Conservation (phyloP, 1,284 basidiomycete genomes). For the Microbotryomycetes sp. region DNA sequence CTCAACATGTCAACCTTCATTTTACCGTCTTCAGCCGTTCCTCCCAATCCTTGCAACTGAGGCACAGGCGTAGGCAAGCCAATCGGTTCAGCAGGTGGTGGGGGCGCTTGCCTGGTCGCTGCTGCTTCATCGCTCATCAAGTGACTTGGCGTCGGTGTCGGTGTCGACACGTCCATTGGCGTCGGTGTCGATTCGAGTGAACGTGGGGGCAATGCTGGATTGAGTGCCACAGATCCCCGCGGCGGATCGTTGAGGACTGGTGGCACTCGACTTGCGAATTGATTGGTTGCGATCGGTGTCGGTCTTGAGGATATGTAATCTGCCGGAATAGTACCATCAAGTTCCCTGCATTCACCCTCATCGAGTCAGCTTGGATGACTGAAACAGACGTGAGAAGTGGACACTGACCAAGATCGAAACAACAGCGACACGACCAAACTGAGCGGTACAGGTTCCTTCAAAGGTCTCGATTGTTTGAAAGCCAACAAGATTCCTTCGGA, state of each 20-base stretch:
- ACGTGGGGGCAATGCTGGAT: neutral
- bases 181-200: neutral
- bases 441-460: constrained; percentile 27
- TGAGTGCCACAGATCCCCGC: neutral
- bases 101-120: neutral
- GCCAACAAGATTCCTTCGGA: constrained; percentile 26
- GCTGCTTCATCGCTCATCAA: too few species aligned
- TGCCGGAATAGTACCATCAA: constrained; percentile 31
- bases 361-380: too few species aligned
- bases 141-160: neutral
- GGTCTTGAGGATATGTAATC: constrained; percentile 12
- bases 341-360: too few species aligned
- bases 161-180: neutral
- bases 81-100: neutral
- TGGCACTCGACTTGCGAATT: neutral
- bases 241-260: neutral
- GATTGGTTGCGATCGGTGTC: neutral
- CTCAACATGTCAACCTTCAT: constrained; percentile 22
- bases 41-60: neutral
- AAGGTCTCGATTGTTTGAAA: constrained; percentile 27
- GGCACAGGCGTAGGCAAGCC: neutral
- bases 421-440: constrained; percentile 20
- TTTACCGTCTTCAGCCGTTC: constrained; percentile 10
- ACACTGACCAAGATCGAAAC: neutral
- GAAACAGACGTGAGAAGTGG: neutral